Evolutionary conservation across 148 eudicot genomes (phyloP).

Genomic region (Rheum nobile): DNA sequence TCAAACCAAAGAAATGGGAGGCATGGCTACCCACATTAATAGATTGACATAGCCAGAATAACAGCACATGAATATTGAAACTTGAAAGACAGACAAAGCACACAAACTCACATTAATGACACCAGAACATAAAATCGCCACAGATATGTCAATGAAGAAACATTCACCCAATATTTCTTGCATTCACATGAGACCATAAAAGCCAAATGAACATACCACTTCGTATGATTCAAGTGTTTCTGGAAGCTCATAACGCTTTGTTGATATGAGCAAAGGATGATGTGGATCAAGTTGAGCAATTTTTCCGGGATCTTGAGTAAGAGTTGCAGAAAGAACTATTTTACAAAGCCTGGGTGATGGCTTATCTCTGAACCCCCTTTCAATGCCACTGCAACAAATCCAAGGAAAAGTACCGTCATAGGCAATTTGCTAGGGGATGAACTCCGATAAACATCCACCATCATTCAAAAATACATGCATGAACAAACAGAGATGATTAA

Average conservation of each 20-base stretch:
- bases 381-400: slow-evolving; percentile 60
- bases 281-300: slow-evolving; percentile 84
- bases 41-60: not conserved
- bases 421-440: not conserved
- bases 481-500: not conserved
- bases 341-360: slow-evolving; percentile 71
- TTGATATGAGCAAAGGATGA: slow-evolving; percentile 72
- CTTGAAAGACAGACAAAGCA: not conserved
- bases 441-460: not conserved
- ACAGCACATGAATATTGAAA: not conserved
- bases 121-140: not conserved
- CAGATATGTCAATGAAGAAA: not conserved
- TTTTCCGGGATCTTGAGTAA: slow-evolving; percentile 91
- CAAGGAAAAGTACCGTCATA: not conserved
- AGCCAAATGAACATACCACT: slow-evolving; percentile 38
- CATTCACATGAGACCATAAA: not conserved
- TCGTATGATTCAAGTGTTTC: slow-evolving; percentile 56
- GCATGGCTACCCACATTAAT: not conserved
- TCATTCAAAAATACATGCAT: slow-evolving; percentile 2
- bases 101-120: not conserved
- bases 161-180: not conserved
- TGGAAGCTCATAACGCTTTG: slow-evolving; percentile 75
- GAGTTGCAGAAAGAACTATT: slow-evolving; percentile 90
- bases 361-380: slow-evolving; percentile 74
- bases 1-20: not conserved